Conservation (phyloP, 1,284 basidiomycete genomes). For the Inonotus obliquus region DNA sequence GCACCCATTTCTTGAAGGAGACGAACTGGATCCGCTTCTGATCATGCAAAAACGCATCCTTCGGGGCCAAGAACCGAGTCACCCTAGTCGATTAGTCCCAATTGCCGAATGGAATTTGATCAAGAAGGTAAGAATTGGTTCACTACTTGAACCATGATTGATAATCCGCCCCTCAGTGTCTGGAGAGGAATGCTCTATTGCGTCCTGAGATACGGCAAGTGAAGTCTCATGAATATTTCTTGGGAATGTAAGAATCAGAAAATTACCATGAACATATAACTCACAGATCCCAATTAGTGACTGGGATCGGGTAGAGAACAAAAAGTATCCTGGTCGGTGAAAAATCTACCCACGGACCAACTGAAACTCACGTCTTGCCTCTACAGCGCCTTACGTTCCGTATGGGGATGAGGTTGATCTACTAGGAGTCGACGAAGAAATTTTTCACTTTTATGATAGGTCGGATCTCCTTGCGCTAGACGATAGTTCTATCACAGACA, state of each 20-base stretch:
- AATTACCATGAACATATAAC: not conserved
- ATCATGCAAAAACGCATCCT: slow-evolving; percentile 26
- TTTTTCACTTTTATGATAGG: slow-evolving; percentile 3
- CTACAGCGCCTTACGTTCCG: slow-evolving; percentile 12
- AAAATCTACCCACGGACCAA: not conserved
- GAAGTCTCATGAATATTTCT: slow-evolving; percentile 32
- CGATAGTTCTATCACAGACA: not conserved
- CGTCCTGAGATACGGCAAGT: slow-evolving; percentile 37
- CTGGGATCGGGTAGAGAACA: slow-evolving; percentile 12
- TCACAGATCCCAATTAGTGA: not conserved
- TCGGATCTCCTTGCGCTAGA: slow-evolving; percentile 8
- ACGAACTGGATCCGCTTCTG: slow-evolving; percentile 21
- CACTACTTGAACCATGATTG: not conserved
- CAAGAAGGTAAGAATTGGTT: slow-evolving; percentile 30
- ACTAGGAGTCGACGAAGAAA: slow-evolving; percentile 12
- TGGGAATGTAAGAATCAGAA: slow-evolving; percentile 6
- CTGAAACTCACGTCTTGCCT: not conserved
- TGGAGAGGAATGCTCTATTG: slow-evolving; percentile 50
- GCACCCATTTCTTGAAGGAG: slow-evolving; percentile 33
- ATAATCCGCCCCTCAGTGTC: slow-evolving; percentile 33
- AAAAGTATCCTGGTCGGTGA: slow-evolving; percentile 8
- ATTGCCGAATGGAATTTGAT: slow-evolving; percentile 36
- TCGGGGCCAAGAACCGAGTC: slow-evolving; percentile 25
- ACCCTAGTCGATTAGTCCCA: slow-evolving; percentile 29
- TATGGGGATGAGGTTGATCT: slow-evolving; percentile 13